phyloP scores from a whole-genome alignment of 2,329 filamentous ascomycete species.

The Colletotrichum sublineola region DNA sequence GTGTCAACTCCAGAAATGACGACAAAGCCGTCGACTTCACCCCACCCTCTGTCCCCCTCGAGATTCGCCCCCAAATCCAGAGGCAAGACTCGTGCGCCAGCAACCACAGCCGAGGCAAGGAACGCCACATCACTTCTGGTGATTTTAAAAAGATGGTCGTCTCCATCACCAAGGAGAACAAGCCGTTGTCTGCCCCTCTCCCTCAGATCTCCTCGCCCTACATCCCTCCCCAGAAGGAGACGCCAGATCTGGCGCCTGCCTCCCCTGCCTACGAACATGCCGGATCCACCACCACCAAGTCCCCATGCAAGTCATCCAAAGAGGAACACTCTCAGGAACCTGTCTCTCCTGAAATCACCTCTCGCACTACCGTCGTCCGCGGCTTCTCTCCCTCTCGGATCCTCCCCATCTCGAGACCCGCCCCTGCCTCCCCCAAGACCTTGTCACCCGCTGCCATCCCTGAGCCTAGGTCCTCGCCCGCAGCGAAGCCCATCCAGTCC shows the following conservation, averaged over 20 bases:
- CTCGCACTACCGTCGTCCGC: conserved; percentile 77
- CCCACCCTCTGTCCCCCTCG: conserved; percentile 66
- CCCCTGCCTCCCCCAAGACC: conserved; percentile 63
- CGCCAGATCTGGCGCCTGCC: conserved; percentile 47
- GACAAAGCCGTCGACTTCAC: conserved; percentile 74
- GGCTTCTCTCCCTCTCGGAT: conserved; percentile 86
- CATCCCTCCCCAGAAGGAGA: conserved; percentile 62
- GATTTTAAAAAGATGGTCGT: conserved; percentile 95
- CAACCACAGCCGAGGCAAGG: conserved; percentile 78
- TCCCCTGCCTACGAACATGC: conserved; percentile 54
- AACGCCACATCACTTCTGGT: conserved; percentile 92
- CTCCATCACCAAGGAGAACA: conserved; percentile 91
- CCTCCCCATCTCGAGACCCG: conserved; percentile 58
- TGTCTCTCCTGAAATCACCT: conserved; percentile 62
- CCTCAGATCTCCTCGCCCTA: conserved; percentile 56
- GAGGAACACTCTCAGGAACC: conserved; percentile 60
- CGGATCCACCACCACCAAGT: conserved; percentile 61
- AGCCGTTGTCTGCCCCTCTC: conserved; percentile 70
- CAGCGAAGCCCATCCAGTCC: conserved; percentile 76
- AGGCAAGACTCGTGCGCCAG: conserved; percentile 79
- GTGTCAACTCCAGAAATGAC: conserved; percentile 80
- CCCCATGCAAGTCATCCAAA: conserved; percentile 72
- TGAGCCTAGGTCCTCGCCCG: conserved; percentile 68
- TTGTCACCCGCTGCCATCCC: conserved; percentile 71
- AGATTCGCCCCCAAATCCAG: conserved; percentile 75